Evolutionary conservation across 2,329 filamentous ascomycete genomes (phyloP).

Genomic region (Cladosporium halotolerans): DNA sequence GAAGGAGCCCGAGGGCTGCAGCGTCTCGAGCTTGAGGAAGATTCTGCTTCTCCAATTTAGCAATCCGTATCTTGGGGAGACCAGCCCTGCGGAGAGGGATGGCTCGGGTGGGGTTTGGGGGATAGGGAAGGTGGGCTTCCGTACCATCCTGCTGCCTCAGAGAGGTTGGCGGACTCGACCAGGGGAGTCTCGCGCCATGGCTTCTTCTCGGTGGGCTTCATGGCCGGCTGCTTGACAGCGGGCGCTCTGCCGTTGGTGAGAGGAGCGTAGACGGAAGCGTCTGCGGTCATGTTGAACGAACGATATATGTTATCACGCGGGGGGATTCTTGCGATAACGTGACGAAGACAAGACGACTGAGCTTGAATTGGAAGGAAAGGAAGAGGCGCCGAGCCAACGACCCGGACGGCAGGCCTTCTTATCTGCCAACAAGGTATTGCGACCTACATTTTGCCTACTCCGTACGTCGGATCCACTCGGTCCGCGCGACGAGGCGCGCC

Average conservation of each 20-base stretch:
- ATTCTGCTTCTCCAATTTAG: conserved; percentile 56
- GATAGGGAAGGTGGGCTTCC: conserved; percentile 20
- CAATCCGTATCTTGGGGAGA: not conserved
- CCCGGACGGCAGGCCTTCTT: not conserved
- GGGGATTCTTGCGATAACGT: not conserved
- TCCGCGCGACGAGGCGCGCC: not conserved
- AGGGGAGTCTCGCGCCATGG: conserved; percentile 70
- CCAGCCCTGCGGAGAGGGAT: conserved; percentile 7
- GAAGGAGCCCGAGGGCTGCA: conserved; percentile 81
- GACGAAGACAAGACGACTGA: not conserved
- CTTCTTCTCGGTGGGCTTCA: conserved; percentile 14
- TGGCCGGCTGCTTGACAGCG: not conserved
- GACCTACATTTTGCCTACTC: not conserved
- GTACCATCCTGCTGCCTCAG: conserved; percentile 66
- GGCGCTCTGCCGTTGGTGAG: conserved; percentile 5
- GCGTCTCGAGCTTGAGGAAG: conserved; percentile 78
- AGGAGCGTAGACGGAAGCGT: conserved; percentile 1
- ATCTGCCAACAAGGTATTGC: not conserved
- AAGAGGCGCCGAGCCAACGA: not conserved
- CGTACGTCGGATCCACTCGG: not conserved
- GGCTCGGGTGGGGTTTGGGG: conserved; percentile 4
- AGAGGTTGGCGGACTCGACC: conserved; percentile 60
- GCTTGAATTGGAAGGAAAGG: not conserved
- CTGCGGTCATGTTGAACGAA: conserved; percentile 2
- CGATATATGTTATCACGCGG: not conserved